Percentiles rank a stretch among this genome's conserved stretches.
Evolutionary conservation across 257 asterid species (phyloP).

Genomic region (Rauvolfia tetraphylla): DNA sequence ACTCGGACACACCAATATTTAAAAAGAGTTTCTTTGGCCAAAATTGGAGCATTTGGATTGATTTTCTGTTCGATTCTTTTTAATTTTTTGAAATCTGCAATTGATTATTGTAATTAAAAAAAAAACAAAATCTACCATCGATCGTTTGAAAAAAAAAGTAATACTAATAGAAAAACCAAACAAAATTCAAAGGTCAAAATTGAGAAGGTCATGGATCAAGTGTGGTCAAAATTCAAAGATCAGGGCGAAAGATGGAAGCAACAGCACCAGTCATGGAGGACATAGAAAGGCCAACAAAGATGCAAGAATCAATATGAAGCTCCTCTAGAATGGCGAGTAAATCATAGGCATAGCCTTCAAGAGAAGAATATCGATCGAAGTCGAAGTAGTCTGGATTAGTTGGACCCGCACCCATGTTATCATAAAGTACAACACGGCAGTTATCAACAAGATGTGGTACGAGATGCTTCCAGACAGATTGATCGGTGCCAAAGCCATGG

Average conservation of each 20-base stretch:
- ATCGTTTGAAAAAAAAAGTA: too few relatives aligned
- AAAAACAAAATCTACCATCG: too few relatives aligned
- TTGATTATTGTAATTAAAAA: too few relatives aligned
- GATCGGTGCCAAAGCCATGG: conserved; percentile 56
- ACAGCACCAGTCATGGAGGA: conserved; percentile 41
- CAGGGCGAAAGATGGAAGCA: conserved; percentile 43
- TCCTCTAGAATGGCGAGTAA: conserved; percentile 41
- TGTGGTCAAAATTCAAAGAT: too few relatives aligned
- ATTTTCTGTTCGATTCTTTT: too few relatives aligned
- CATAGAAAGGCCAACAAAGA: conserved; percentile 39
- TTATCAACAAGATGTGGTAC: conserved; percentile 42
- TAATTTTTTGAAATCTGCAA: too few relatives aligned
- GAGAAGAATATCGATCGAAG: conserved; percentile 36
- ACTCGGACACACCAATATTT: too few relatives aligned
- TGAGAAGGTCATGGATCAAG: too few relatives aligned
- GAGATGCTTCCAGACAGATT: conserved; percentile 46
- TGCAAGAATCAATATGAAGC: conserved; percentile 25
- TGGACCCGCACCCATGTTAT: conserved; percentile 50
- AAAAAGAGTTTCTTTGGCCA: too few relatives aligned
- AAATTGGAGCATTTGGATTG: too few relatives aligned
- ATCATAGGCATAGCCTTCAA: conserved; percentile 45
- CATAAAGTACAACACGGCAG: conserved; percentile 34
- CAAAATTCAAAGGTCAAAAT: too few relatives aligned
- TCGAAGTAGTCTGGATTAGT: conserved; percentile 55
- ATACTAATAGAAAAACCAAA: too few relatives aligned